A percentile compares a stretch with the other conserved stretches of the same genome.
phyloP scores from a whole-genome alignment of 148 eudicot species.

The Heliamphora exappendiculata region DNA sequence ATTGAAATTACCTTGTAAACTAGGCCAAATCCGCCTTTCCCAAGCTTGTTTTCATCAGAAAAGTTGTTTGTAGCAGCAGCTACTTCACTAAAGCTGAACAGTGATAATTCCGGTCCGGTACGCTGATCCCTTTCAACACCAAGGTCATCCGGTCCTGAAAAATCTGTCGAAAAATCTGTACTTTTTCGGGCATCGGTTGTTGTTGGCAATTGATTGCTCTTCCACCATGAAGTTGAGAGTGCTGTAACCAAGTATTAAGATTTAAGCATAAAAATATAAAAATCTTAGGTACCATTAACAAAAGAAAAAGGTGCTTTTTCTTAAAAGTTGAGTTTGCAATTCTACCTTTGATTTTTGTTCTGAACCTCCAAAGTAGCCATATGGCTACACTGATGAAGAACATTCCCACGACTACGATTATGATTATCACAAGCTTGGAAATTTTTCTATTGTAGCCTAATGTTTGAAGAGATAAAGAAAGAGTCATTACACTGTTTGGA shows the following conservation, averaged over 20 bases:
- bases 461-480: not conserved
- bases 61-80: constrained; percentile 42
- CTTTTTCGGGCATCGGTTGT: constrained; percentile 16
- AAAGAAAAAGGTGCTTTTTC: not conserved
- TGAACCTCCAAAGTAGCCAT: constrained; percentile 28
- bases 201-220: constrained; percentile 15
- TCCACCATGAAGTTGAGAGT: constrained; percentile 11
- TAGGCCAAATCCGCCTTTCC: constrained; percentile 66
- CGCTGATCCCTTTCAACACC: constrained; percentile 22
- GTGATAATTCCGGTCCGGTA: constrained; percentile 27
- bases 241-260: constrained; percentile 4
- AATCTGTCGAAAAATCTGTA: constrained; percentile 22
- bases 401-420: constrained; percentile 12
- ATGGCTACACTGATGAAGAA: constrained; percentile 21
- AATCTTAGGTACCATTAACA: not conserved
- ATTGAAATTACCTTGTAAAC: constrained; percentile 56
- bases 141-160: constrained; percentile 22
- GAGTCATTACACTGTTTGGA: not conserved
- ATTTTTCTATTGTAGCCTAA: constrained; percentile 21
- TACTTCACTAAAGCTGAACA: constrained; percentile 28
- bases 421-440: constrained; percentile 23
- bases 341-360: constrained; percentile 22
- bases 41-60: constrained; percentile 44
- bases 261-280: not conserved
- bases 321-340: not conserved